These are phyloP conservation scores for Cucumis cinereus DNA, from an alignment of 306 rosid genomes.

Conservation along the genomic window DNA sequence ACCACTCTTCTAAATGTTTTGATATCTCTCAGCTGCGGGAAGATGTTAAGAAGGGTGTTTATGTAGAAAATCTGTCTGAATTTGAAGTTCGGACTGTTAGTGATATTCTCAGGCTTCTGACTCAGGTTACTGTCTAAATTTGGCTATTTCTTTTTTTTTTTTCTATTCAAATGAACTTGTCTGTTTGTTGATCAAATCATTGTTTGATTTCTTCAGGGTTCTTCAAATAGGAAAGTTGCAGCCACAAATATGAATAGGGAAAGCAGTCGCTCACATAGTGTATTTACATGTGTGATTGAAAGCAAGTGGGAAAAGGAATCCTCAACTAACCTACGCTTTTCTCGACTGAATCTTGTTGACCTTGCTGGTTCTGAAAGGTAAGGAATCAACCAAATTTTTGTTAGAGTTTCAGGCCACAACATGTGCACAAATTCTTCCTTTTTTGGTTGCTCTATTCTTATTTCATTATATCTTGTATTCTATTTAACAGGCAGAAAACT, in stretches of 20 bases:
- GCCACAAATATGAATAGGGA: slow-evolving; percentile 97
- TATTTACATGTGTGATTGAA: slow-evolving; percentile 93
- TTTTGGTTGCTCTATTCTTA: neutral
- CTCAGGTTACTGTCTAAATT: slow-evolving; percentile 36
- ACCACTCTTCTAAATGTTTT: neutral
- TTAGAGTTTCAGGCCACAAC: neutral
- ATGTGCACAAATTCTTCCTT: neutral
- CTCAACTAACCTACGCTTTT: slow-evolving; percentile 77
- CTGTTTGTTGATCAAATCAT: slow-evolving; percentile 13
- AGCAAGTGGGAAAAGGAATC: slow-evolving; percentile 94
- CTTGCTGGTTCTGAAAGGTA: slow-evolving; percentile 98
- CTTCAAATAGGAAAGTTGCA: slow-evolving; percentile 94
- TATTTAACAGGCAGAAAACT: slow-evolving; percentile 73
- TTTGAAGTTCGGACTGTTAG: slow-evolving; percentile 69
- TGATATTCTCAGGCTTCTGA: slow-evolving; percentile 71
- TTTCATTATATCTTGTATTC: slow-evolving; percentile 6
- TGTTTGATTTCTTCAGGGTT: slow-evolving; percentile 49
- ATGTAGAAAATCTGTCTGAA: slow-evolving; percentile 92
- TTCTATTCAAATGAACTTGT: slow-evolving; percentile 6
- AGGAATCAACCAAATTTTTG: slow-evolving; percentile 13
- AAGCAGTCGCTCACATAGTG: slow-evolving; percentile 96
- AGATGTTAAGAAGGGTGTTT: slow-evolving; percentile 83
- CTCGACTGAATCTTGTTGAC: slow-evolving; percentile 89
- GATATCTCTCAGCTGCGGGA: slow-evolving; percentile 58
- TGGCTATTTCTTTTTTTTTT: slow-evolving; percentile 6